A percentile compares a stretch with the other conserved stretches of the same genome.
phyloP scores from a whole-genome alignment of 768 basidiomycete genomes.

The Collybia nuda region DNA sequence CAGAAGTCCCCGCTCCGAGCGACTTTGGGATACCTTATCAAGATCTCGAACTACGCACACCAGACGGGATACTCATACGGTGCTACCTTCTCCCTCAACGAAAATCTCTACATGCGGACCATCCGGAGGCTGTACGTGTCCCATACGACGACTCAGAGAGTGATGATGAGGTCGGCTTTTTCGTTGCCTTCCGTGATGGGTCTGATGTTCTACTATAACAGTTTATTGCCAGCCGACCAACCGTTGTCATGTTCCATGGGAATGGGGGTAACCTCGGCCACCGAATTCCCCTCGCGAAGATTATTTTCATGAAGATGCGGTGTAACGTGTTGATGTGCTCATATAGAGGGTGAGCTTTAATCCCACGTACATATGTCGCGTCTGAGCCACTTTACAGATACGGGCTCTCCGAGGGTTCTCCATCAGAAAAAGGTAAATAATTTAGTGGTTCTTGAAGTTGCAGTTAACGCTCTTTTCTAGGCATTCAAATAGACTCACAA shows the following conservation, averaged over 20 bases:
- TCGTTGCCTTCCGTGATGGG: background rate
- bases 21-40: slow-evolving; percentile 75
- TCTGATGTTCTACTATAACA: slow-evolving; percentile 12
- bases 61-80: slow-evolving; percentile 70
- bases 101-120: slow-evolving; percentile 38
- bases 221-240: slow-evolving; percentile 64
- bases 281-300: slow-evolving; percentile 80
- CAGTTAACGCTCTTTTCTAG: slow-evolving; percentile 31
- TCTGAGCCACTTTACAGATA: slow-evolving; percentile 51
- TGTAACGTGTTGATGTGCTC: slow-evolving; percentile 96
- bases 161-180: slow-evolving; percentile 54
- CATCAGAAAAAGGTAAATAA: slow-evolving; percentile 74
- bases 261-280: slow-evolving; percentile 89
- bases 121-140: slow-evolving; percentile 30
- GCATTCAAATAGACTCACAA: slow-evolving; percentile 83
- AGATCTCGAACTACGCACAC: slow-evolving; percentile 67
- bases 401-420: slow-evolving; percentile 82
- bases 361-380: background rate
- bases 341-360: slow-evolving; percentile 77
- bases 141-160: slow-evolving; percentile 37
- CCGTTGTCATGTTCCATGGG: slow-evolving; percentile 92
- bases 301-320: slow-evolving; percentile 79
- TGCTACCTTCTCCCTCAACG: slow-evolving; percentile 77
- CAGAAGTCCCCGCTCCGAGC: slow-evolving; percentile 72
- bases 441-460: background rate